Conservation (phyloP, 371 early-diverging fungal genomes). For the Zychaea mexicana region DNA sequence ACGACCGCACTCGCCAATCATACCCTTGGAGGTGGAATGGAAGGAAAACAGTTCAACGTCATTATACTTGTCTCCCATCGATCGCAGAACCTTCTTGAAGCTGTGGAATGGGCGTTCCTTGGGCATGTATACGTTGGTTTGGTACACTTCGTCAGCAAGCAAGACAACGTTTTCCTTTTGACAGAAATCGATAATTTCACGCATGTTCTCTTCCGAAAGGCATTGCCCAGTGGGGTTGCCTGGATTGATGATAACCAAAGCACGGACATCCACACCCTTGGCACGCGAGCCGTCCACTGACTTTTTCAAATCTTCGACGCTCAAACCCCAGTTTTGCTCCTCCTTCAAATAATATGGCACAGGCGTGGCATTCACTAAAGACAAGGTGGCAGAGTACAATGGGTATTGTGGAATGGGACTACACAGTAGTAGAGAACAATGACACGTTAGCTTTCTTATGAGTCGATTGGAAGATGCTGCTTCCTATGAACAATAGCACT, state of each 20-base stretch:
- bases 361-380: slow-evolving; percentile 73
- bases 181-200: slow-evolving; percentile 83
- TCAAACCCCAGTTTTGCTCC: slow-evolving; percentile 77
- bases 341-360: slow-evolving; percentile 94
- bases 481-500: too few relatives aligned
- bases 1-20: slow-evolving; percentile 98
- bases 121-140: slow-evolving; percentile 87
- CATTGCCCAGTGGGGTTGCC: slow-evolving; percentile 96
- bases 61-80: slow-evolving; percentile 63
- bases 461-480: too few relatives aligned
- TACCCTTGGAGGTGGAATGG: slow-evolving; percentile 96
- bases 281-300: slow-evolving; percentile 63
- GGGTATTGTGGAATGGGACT: slow-evolving; percentile 97
- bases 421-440: not conserved
- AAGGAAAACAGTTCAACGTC: slow-evolving; percentile 60
- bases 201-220: slow-evolving; percentile 75
- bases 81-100: slow-evolving; percentile 85
- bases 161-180: slow-evolving; percentile 74
- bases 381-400: slow-evolving; percentile 88
- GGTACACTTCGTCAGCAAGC: slow-evolving; percentile 96
- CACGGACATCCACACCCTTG: slow-evolving; percentile 83
- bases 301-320: slow-evolving; percentile 57
- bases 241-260: slow-evolving; percentile 94
- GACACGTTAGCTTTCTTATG: not conserved
- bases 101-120: slow-evolving; percentile 85